Evolutionary conservation across 169 alveolate genomes (phyloP).

Genomic region (Babesia sp.): DNA sequence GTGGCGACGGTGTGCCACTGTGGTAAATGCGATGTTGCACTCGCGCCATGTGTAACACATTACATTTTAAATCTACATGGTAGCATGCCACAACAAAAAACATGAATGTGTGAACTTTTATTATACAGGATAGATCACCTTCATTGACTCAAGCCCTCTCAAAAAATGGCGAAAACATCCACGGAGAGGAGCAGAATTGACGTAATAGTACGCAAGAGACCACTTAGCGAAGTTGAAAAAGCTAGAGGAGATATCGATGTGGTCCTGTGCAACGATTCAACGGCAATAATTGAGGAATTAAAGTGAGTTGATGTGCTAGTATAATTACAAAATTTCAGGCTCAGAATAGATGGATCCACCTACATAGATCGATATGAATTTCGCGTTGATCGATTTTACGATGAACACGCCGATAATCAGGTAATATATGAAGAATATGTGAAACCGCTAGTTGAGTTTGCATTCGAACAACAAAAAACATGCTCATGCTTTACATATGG

Average conservation of each 20-base stretch:
- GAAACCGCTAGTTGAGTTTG: conserved; percentile 90
- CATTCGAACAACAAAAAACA: conserved; percentile 89
- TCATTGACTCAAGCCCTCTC: not conserved
- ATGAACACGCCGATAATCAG: conserved; percentile 83
- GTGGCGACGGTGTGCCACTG: conserved; percentile 21
- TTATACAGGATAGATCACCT: not conserved
- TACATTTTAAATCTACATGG: not conserved
- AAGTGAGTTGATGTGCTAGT: conserved; percentile 32
- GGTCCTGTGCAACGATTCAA: conserved; percentile 78
- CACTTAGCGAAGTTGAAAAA: conserved; percentile 89
- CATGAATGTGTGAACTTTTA: conserved; percentile 10
- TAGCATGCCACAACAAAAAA: not conserved
- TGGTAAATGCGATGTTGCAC: not conserved
- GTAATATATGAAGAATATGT: conserved; percentile 85
- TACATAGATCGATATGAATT: conserved; percentile 90
- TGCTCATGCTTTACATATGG: conserved; percentile 98
- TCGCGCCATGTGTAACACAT: conserved; percentile 8
- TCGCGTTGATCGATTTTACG: conserved; percentile 88
- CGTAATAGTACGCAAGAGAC: conserved; percentile 95
- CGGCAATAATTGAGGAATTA: conserved; percentile 70
- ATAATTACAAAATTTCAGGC: conserved; percentile 39
- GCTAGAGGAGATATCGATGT: conserved; percentile 89
- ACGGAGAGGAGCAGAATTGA: conserved; percentile 70
- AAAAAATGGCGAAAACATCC: conserved; percentile 28
- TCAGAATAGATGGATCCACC: conserved; percentile 86